These are phyloP conservation scores for Kingdonia uniflora DNA, from an alignment of 164 flowering plant species.

Conservation along the genomic window DNA sequence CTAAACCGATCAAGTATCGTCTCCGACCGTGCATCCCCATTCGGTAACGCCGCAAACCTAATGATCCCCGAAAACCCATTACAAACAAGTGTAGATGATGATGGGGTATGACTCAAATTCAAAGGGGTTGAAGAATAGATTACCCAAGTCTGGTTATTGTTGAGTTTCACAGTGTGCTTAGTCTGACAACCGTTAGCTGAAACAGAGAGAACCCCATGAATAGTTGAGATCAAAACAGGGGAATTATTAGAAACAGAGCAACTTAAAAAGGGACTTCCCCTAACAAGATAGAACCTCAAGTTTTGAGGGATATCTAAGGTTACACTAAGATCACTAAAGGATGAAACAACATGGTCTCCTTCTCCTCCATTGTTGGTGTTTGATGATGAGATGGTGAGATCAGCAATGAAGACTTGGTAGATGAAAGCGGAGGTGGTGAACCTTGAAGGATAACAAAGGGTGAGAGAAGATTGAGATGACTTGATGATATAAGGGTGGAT, in stretches of 20 bases:
- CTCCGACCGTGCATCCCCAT: slow-evolving; percentile 25
- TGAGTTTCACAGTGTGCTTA: slow-evolving; percentile 48
- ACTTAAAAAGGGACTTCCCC: slow-evolving; percentile 87
- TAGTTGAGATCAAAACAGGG: slow-evolving; percentile 41
- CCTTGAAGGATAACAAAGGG: slow-evolving; percentile 67
- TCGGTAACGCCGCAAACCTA: slow-evolving; percentile 56
- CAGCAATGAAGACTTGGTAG: slow-evolving; percentile 51
- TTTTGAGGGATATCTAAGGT: slow-evolving; percentile 53
- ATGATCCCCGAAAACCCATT: slow-evolving; percentile 49
- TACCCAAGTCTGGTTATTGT: slow-evolving; percentile 82
- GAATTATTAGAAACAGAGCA: slow-evolving; percentile 22
- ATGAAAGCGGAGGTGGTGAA: slow-evolving; percentile 38
- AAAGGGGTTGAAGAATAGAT: slow-evolving; percentile 60
- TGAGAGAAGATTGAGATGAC: slow-evolving; percentile 48
- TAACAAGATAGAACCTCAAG: slow-evolving; percentile 60
- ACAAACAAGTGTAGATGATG: slow-evolving; percentile 21
- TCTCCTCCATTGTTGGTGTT: not conserved
- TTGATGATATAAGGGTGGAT: slow-evolving; percentile 85
- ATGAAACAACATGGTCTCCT: slow-evolving; percentile 33
- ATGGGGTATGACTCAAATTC: slow-evolving; percentile 26
- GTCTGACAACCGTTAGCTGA: slow-evolving; percentile 28
- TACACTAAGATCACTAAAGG: slow-evolving; percentile 64
- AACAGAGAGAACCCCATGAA: slow-evolving; percentile 47
- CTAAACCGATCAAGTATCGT: slow-evolving; percentile 60
- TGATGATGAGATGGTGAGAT: slow-evolving; percentile 50